Percentiles rank a stretch among this genome's conserved stretches.
phyloP scores from a whole-genome alignment of 768 basidiomycete species.

The Lactifluus pinguis region DNA sequence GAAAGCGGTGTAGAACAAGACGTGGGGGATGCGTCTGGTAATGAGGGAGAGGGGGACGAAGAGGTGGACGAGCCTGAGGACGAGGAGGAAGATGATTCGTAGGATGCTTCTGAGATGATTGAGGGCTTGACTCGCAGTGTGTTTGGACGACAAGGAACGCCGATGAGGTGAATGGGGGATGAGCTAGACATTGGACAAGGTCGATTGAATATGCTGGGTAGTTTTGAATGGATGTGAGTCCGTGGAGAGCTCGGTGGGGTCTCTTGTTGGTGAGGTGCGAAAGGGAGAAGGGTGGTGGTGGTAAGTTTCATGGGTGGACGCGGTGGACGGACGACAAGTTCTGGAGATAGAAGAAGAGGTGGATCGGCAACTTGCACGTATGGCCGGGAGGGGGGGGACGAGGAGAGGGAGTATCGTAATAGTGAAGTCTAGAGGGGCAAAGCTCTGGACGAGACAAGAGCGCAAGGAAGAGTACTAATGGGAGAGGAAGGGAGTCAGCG shows the following conservation, averaged over 20 bases:
- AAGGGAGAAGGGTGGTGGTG: constrained; percentile 14
- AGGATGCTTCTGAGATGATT: constrained; percentile 13
- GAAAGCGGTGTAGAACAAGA: constrained; percentile 8
- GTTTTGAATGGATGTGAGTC: not conserved
- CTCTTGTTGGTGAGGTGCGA: constrained; percentile 4
- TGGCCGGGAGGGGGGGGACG: not conserved
- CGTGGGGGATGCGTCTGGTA: constrained; percentile 1
- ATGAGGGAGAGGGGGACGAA: constrained; percentile 5
- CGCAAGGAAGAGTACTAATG: not conserved
- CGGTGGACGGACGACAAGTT: not conserved
- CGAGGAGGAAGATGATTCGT: constrained; percentile 7
- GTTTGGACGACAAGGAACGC: not conserved
- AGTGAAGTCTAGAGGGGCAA: not conserved
- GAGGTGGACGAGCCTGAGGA: constrained; percentile 1
- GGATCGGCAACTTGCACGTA: not conserved
- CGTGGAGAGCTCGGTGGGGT: not conserved
- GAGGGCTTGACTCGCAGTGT: constrained; percentile 10
- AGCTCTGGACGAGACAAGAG: not conserved
- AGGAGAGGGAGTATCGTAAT: not conserved
- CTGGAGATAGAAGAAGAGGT: not conserved
- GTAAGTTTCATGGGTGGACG: not conserved
- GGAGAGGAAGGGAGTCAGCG: not conserved
- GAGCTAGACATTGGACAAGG: not conserved
- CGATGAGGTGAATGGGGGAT: not conserved
- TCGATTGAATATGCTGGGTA: not conserved